Evolutionary conservation across 345 rosid species (phyloP).

Genomic region (Mercurialis annua): DNA sequence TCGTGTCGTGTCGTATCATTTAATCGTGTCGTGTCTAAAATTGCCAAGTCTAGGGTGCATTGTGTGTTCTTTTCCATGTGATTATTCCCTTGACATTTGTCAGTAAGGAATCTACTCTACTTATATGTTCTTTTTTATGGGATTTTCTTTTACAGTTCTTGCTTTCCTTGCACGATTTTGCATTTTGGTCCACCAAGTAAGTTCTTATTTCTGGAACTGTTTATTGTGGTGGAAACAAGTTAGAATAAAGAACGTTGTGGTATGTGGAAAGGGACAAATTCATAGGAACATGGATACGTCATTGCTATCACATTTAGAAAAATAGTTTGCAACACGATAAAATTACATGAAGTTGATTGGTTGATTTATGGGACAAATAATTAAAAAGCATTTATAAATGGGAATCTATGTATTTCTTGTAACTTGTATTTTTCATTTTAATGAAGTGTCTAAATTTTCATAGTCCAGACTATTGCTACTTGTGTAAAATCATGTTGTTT

Average conservation of each 20-base stretch:
- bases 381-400: neutral
- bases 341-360: neutral
- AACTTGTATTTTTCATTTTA: neutral
- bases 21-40: no score
- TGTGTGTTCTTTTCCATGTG: conserved; percentile 6
- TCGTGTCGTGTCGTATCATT: no score
- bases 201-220: conserved; percentile 17
- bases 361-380: neutral
- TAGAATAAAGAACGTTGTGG: neutral
- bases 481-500: neutral
- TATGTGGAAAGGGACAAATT: neutral
- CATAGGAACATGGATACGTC: neutral
- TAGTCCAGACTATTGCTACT: neutral
- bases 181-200: conserved; percentile 87
- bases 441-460: neutral
- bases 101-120: conserved; percentile 67
- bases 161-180: conserved; percentile 85
- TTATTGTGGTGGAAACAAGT: neutral
- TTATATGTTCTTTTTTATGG: conserved; percentile 82
- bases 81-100: conserved; percentile 1
- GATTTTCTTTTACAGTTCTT: conserved; percentile 63
- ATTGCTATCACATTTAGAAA: neutral
- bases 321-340: neutral
- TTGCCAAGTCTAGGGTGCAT: conserved; percentile 3
- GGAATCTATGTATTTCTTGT: neutral